phyloP scores from a whole-genome alignment of 2,329 filamentous ascomycete genomes.

The Cladosporium sp. region DNA sequence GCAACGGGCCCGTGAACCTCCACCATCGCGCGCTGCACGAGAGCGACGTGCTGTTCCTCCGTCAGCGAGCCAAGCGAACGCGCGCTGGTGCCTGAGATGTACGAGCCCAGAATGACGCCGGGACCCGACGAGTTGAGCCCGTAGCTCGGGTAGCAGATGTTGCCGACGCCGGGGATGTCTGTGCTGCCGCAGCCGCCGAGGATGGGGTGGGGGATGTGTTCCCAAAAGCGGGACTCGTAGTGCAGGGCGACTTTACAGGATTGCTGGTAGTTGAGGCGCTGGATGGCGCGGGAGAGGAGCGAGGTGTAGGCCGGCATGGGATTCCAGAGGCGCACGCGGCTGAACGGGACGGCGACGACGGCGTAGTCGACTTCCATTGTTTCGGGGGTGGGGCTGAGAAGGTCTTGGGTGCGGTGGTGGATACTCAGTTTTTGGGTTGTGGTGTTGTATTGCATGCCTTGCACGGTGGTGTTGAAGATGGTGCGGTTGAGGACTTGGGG shows the following conservation, averaged over 20 bases:
- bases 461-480: constrained; percentile 54
- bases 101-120: constrained; percentile 59
- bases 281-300: constrained; percentile 47
- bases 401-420: constrained; percentile 50
- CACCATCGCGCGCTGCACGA: constrained; percentile 61
- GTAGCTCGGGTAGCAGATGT: constrained; percentile 64
- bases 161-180: constrained; percentile 59
- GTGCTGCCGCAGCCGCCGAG: constrained; percentile 59
- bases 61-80: constrained; percentile 46
- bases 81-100: constrained; percentile 47
- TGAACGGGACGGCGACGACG: constrained; percentile 62
- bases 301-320: constrained; percentile 49
- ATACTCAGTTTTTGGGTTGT: constrained; percentile 53
- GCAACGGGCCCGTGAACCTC: constrained; percentile 63
- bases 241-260: constrained; percentile 60
- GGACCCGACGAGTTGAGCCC: constrained; percentile 60
- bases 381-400: constrained; percentile 39
- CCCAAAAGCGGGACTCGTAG: constrained; percentile 62
- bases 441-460: constrained; percentile 52
- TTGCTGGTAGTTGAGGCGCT: constrained; percentile 46
- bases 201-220: constrained; percentile 53
- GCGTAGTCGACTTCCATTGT: constrained; percentile 61
- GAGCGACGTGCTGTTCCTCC: constrained; percentile 59
- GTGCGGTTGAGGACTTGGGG: constrained; percentile 57
- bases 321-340: constrained; percentile 59